These are phyloP conservation scores for Malbranchea cinnamomea DNA, from an alignment of 2,329 filamentous ascomycete species.

Conservation along the genomic window DNA sequence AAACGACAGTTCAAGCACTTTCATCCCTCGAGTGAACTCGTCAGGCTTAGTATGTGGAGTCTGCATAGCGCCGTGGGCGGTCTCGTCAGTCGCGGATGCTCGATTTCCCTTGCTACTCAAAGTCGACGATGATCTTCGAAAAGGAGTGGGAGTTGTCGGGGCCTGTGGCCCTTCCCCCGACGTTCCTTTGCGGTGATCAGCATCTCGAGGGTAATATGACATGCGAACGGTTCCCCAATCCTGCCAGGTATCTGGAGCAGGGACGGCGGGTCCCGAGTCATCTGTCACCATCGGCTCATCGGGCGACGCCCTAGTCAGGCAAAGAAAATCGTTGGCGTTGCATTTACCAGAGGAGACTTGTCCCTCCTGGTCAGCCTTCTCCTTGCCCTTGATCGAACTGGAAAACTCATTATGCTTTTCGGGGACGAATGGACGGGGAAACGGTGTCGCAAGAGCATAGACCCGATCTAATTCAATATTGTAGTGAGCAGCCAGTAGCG, in stretches of 20 bases:
- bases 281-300: constrained; percentile 18
- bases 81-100: constrained; percentile 29
- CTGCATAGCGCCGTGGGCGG: constrained; percentile 35
- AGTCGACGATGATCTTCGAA: constrained; percentile 57
- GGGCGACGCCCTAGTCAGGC: constrained; percentile 49
- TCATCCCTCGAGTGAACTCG: constrained; percentile 27
- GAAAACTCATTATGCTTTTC: constrained; percentile 34
- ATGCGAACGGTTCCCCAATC: constrained; percentile 71
- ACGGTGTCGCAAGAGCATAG: constrained; percentile 68
- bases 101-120: too few relatives aligned
- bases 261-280: constrained; percentile 16
- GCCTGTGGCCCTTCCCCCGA: constrained; percentile 26
- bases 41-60: constrained; percentile 23
- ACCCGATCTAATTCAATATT: constrained; percentile 60
- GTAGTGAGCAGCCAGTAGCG: constrained; percentile 71
- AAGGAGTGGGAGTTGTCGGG: constrained; percentile 60
- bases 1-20: constrained; percentile 49
- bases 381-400: constrained; percentile 56
- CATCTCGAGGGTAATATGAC: constrained; percentile 51
- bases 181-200: constrained; percentile 18
- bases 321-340: constrained; percentile 72
- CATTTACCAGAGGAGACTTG: constrained; percentile 31
- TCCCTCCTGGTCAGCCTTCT: constrained; percentile 39
- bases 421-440: constrained; percentile 52
- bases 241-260: constrained; percentile 40